Evolutionary conservation across 176 grass and related monocot species (phyloP).

Genomic region (Puccinellia tenuiflora): DNA sequence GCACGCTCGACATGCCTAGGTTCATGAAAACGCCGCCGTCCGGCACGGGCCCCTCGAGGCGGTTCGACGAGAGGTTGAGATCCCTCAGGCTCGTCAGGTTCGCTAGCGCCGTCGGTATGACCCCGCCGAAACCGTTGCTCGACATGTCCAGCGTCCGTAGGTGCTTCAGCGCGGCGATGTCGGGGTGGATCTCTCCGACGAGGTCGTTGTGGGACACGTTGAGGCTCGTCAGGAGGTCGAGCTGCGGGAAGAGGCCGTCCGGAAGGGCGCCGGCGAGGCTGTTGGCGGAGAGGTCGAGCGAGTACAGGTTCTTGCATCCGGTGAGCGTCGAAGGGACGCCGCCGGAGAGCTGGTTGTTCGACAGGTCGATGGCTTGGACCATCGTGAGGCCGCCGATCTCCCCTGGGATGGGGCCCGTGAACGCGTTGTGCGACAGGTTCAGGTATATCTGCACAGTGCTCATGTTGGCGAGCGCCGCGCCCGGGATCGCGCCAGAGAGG

Average conservation of each 20-base stretch:
- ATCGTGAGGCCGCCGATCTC: conserved; percentile 66
- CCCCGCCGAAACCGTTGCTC: conserved; percentile 56
- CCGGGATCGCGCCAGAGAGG: conserved; percentile 47
- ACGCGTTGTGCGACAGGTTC: conserved; percentile 59
- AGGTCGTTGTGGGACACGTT: conserved; percentile 71
- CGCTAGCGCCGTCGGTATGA: conserved; percentile 48
- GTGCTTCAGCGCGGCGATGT: conserved; percentile 34
- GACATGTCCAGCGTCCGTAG: conserved; percentile 64
- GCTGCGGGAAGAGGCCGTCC: conserved; percentile 46
- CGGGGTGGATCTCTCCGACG: conserved; percentile 48
- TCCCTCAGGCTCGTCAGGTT: conserved; percentile 48
- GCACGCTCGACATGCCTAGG: conserved; percentile 39
- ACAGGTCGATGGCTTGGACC: conserved; percentile 72
- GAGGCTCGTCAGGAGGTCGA: conserved; percentile 64
- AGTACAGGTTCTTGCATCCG: conserved; percentile 71
- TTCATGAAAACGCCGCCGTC: conserved; percentile 58
- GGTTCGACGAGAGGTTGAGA: conserved; percentile 77
- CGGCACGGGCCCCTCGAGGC: conserved; percentile 50
- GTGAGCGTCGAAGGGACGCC: conserved; percentile 52
- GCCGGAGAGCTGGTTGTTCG: conserved; percentile 68
- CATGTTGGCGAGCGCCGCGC: conserved; percentile 41
- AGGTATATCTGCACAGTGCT: conserved; percentile 55
- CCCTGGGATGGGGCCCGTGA: conserved; percentile 43
- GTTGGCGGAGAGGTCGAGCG: conserved; percentile 65
- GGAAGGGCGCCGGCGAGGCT: conserved; percentile 48